Evolutionary conservation across 345 rosid species (phyloP).

Genomic region (Arabis hirsuta): DNA sequence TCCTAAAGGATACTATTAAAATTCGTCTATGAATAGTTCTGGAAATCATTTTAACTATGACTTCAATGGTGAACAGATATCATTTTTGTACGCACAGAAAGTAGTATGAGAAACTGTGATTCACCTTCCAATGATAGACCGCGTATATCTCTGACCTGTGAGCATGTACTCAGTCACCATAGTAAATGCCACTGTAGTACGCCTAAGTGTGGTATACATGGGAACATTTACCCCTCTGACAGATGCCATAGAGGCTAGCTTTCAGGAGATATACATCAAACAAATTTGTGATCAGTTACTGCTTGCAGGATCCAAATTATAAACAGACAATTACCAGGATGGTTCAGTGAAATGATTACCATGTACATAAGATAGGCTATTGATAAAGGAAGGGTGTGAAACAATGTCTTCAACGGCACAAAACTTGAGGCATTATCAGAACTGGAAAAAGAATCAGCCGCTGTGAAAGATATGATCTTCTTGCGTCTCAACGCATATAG

Average conservation of each 20-base stretch:
- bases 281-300: constrained; percentile 32
- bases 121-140: constrained; percentile 84
- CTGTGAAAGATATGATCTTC: constrained; percentile 69
- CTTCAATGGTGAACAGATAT: neutral
- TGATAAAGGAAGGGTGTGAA: constrained; percentile 80
- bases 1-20: constrained; percentile 9
- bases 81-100: neutral
- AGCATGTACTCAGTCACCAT: constrained; percentile 88
- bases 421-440: constrained; percentile 56
- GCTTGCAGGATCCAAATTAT: constrained; percentile 2
- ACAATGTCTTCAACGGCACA: constrained; percentile 70
- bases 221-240: constrained; percentile 99
- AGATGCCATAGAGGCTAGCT: constrained; percentile 93
- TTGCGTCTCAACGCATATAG: constrained; percentile 68
- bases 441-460: constrained; percentile 56
- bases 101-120: neutral
- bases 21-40: neutral
- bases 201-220: constrained; percentile 97
- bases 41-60: neutral
- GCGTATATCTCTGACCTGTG: constrained; percentile 76
- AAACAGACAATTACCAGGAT: neutral
- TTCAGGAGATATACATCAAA: constrained; percentile 49
- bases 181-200: constrained; percentile 93
- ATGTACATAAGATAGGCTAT: constrained; percentile 85
- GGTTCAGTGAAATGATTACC: constrained; percentile 53